Percentiles rank a stretch among this genome's conserved stretches.
Conservation (phyloP, 2,329 filamentous ascomycete species). For the Leptosphaerulina australis region DNA sequence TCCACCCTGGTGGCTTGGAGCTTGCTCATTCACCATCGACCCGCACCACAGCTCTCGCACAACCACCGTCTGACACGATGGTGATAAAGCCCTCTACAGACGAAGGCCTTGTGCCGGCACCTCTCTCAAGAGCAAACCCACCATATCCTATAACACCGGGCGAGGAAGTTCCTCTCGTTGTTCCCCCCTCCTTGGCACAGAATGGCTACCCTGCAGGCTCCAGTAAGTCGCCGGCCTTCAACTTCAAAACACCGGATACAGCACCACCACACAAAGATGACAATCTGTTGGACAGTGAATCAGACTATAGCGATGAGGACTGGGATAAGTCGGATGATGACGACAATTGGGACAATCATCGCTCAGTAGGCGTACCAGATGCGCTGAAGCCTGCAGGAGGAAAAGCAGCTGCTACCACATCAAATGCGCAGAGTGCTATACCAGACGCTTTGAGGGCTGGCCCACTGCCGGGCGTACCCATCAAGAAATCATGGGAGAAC, state of each 20-base stretch:
- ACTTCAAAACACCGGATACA: constrained; percentile 44
- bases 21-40: constrained; percentile 9
- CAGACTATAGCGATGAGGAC: constrained; percentile 45
- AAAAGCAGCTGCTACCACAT: constrained; percentile 29
- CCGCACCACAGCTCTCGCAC: constrained; percentile 1
- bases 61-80: constrained; percentile 41
- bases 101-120: constrained; percentile 48
- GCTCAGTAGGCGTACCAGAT: constrained; percentile 42
- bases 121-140: constrained; percentile 50
- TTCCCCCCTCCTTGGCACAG: constrained; percentile 27
- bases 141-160: constrained; percentile 55
- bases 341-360: constrained; percentile 39
- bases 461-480: constrained; percentile 39
- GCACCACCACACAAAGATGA: constrained; percentile 29
- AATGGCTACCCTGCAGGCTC: constrained; percentile 44
- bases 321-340: constrained; percentile 47
- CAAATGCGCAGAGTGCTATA: constrained; percentile 23
- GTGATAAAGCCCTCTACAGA: constrained; percentile 52
- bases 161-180: constrained; percentile 35
- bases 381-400: constrained; percentile 46
- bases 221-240: constrained; percentile 49
- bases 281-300: constrained; percentile 30
- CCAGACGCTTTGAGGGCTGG: constrained; percentile 43
- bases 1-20: constrained; percentile 10
- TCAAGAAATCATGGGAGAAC: constrained; percentile 38